phyloP scores from a whole-genome alignment of 2,329 filamentous ascomycete species.

The Aspergillus viridinutans region DNA sequence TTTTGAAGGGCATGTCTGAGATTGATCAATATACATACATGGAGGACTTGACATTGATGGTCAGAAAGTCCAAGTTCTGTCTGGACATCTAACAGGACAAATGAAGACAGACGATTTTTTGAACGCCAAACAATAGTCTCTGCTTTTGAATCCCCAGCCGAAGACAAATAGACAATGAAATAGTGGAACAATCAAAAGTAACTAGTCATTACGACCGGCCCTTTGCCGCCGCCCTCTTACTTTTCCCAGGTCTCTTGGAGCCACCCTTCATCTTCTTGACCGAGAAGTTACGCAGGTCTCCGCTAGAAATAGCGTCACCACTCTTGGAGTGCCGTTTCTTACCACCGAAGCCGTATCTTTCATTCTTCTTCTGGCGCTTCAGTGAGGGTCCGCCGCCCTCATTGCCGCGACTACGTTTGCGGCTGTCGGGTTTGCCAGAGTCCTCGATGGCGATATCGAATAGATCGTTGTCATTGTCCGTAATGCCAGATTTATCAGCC shows the following conservation, averaged over 20 bases:
- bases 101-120: neutral
- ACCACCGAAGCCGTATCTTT: conserved; percentile 91
- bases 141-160: neutral
- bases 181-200: neutral
- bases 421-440: conserved; percentile 54
- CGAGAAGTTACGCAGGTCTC: conserved; percentile 76
- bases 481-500: conserved; percentile 57
- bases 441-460: conserved; percentile 87
- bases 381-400: conserved; percentile 39
- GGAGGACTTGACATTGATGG: neutral
- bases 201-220: conserved; percentile 16
- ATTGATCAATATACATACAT: neutral
- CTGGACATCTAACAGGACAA: neutral
- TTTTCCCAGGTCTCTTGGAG: conserved; percentile 50
- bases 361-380: conserved; percentile 91
- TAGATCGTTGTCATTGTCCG: conserved; percentile 70
- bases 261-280: conserved; percentile 75
- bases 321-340: conserved; percentile 93
- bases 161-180: neutral
- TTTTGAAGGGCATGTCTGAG: neutral
- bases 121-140: neutral
- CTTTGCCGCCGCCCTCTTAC: conserved; percentile 39
- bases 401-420: conserved; percentile 40
- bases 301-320: conserved; percentile 76
- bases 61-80: neutral